Percentiles rank a stretch among this genome's conserved stretches.
phyloP scores from a whole-genome alignment of 2,329 filamentous ascomycete genomes.

The Lomentospora prolificans region DNA sequence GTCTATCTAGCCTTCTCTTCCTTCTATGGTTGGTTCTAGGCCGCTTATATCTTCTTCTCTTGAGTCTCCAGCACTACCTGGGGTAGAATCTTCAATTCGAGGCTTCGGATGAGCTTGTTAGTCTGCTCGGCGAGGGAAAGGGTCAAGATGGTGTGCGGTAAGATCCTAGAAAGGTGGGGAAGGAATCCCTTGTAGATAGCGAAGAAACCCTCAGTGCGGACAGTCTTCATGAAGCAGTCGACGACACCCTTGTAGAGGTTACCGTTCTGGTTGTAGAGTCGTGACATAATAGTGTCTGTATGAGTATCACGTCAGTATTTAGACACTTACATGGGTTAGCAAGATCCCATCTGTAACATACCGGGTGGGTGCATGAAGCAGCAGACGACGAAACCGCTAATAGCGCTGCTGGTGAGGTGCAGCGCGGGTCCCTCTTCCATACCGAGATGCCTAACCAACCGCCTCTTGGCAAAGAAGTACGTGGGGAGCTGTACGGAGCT shows the following conservation, averaged over 20 bases:
- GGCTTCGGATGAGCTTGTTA: constrained; percentile 76
- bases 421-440: constrained; percentile 87
- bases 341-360: too few relatives aligned
- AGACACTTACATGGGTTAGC: too few relatives aligned
- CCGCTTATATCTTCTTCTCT: constrained; percentile 5
- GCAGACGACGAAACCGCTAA: constrained; percentile 92
- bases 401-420: constrained; percentile 80
- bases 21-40: too few relatives aligned
- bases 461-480: constrained; percentile 93
- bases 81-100: constrained; percentile 54
- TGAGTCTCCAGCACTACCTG: constrained; percentile 21
- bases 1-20: too few relatives aligned
- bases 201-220: constrained; percentile 80
- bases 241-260: constrained; percentile 92
- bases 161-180: constrained; percentile 84
- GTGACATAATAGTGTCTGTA: constrained; percentile 88
- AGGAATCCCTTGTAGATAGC: constrained; percentile 98
- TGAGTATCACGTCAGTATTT: not conserved
- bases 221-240: constrained; percentile 83
- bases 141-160: constrained; percentile 92
- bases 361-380: constrained; percentile 95
- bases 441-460: constrained; percentile 69
- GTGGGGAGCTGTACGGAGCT: constrained; percentile 94
- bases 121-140: constrained; percentile 93
- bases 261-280: constrained; percentile 97